Base-by-base conservation (phyloP, 805 yeast genomes). In the Suhomyces emberorum region DNA sequence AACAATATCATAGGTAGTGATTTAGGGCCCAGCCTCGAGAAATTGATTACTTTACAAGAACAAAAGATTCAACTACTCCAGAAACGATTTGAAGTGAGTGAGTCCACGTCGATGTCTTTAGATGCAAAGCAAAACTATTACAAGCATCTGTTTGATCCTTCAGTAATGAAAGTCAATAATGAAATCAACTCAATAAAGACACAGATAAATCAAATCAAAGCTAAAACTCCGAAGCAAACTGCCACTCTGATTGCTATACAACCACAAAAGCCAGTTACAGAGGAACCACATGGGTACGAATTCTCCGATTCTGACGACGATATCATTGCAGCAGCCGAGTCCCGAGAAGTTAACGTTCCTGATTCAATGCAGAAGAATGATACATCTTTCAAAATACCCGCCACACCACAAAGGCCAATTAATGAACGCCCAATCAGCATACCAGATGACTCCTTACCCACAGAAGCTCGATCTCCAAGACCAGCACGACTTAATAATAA, bases 61-160 rank as follows among this genome's bases (percentile, higher is more conserved):
- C 20, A 28, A 18, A 40, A 40, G 23, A 28, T 40, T 15, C n/a
- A 20, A 22, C 31, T 40, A 6, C 35, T 16, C 15, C 34, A 40
- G 11, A 55, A 61, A 32, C 40, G 66, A 31, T 57, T 59, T 32
- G 42, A 50, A 4, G 53, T 57, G 7, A 59, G 53, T 35, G 69
- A 63, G 37, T 62, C 69, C 4, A 59, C 70, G 1, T 56, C 69
- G 5, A 54, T 65, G 8, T 63, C 70, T 4, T 42, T 60, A 4
- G 70, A 65, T 39, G 61, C 61, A 7, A 66, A 66, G 41, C 45
- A 53, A 18, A 42, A 46, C 10, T 63, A 57, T 49, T 53, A 55
- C 26, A 34, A 37, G 21, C 46, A 41, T 16, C 47, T 47, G 25
- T 62, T 54, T 35, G 43, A 44, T 11, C 68, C 70, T 2, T 39